Conservation (phyloP, 2,329 filamentous ascomycete species). For the Alternaria brassicae region DNA sequence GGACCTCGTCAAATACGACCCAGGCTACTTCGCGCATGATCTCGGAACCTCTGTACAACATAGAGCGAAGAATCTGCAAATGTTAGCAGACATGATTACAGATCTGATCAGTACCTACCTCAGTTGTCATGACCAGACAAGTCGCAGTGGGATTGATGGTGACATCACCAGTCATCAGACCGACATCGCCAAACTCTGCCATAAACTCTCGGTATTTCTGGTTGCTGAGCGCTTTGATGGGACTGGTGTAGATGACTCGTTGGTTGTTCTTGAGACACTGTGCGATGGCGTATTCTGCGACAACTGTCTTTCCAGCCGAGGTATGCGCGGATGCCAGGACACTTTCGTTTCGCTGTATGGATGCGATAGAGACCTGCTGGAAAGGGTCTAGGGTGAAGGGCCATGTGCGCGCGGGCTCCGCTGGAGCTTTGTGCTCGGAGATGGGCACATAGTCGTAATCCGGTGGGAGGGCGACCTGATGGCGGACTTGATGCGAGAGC, state of each 20-base stretch:
- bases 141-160: constrained; percentile 99
- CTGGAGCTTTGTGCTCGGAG: constrained; percentile 89
- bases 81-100: constrained; percentile 22
- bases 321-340: constrained; percentile 97
- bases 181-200: constrained; percentile 94
- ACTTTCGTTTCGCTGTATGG: constrained; percentile 95
- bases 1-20: constrained; percentile 98
- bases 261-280: constrained; percentile 98
- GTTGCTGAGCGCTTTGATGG: constrained; percentile 98
- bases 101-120: constrained; percentile 54
- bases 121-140: constrained; percentile 98
- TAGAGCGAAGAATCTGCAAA: constrained; percentile 87
- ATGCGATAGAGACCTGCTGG: constrained; percentile 91
- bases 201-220: constrained; percentile 98
- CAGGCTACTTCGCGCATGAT: constrained; percentile 99
- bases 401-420: constrained; percentile 82
- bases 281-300: constrained; percentile 97
- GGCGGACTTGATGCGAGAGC: constrained; percentile 95
- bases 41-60: constrained; percentile 97
- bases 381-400: constrained; percentile 95
- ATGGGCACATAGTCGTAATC: constrained; percentile 96
- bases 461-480: constrained; percentile 93
- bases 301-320: constrained; percentile 96
- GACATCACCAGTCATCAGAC: constrained; percentile 98
- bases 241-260: constrained; percentile 98